A percentile compares a stretch with the other conserved stretches of the same genome.
Evolutionary conservation across 306 rosid species (phyloP).

Genomic region (Phaseolus lunatus): DNA sequence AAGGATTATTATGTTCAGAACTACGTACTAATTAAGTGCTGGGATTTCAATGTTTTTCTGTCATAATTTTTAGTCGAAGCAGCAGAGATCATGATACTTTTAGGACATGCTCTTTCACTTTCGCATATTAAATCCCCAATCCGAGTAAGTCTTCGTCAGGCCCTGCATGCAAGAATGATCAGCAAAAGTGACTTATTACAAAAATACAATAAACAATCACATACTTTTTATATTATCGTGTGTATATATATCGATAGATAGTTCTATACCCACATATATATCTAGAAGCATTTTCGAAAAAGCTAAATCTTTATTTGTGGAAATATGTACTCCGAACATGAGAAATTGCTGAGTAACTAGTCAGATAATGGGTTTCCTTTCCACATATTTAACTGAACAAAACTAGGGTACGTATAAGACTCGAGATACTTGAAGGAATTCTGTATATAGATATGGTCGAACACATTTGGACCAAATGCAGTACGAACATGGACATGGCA

Average conservation of each 20-base stretch:
- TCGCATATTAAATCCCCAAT: slow-evolving; percentile 27
- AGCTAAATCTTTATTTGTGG: background rate
- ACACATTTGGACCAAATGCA: background rate
- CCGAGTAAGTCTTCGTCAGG: slow-evolving; percentile 31
- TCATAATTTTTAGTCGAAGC: slow-evolving; percentile 13
- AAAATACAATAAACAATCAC: background rate
- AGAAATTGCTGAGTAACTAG: background rate
- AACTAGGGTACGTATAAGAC: background rate
- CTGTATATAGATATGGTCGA: background rate
- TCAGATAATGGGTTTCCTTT: background rate
- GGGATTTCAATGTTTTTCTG: slow-evolving; percentile 36
- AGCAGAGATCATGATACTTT: slow-evolving; percentile 36
- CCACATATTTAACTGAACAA: background rate
- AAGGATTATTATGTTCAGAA: slow-evolving; percentile 35
- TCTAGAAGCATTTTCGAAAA: background rate
- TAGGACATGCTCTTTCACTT: slow-evolving; percentile 30
- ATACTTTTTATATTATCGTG: background rate
- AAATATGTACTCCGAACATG: slow-evolving; percentile 10
- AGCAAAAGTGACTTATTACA: slow-evolving; percentile 8
- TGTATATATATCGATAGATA: background rate
- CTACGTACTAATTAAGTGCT: background rate
- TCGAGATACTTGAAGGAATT: background rate
- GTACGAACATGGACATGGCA: background rate
- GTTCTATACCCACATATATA: background rate
- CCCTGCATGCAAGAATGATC: slow-evolving; percentile 45